Evolutionary conservation across 345 rosid species (phyloP).

Genomic region (Dipteronia sinensis): DNA sequence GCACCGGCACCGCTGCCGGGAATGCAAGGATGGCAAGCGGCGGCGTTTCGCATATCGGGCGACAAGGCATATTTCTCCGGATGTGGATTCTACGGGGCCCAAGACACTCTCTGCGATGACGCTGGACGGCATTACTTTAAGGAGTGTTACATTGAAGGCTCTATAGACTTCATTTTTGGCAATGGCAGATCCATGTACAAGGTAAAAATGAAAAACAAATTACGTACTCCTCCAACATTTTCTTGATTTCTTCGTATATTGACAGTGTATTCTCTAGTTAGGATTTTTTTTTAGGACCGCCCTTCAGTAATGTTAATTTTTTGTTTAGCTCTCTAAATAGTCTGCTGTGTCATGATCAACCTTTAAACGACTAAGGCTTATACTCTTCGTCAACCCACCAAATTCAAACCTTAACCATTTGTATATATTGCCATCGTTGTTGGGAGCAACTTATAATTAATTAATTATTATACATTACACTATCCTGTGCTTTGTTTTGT

Average conservation of each 20-base stretch:
- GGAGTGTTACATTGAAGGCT: constrained; percentile 91
- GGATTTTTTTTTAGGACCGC: too few relatives aligned
- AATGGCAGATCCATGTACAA: constrained; percentile 95
- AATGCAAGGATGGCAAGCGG: constrained; percentile 96
- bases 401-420: too few relatives aligned
- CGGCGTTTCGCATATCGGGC: constrained; percentile 84
- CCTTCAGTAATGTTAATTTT: too few relatives aligned
- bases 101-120: constrained; percentile 91
- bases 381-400: too few relatives aligned
- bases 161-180: constrained; percentile 93
- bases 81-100: constrained; percentile 93
- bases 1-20: constrained; percentile 97
- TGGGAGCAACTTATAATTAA: too few relatives aligned
- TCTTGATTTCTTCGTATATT: neutral
- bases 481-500: neutral
- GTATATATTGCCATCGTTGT: too few relatives aligned
- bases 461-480: too few relatives aligned
- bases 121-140: constrained; percentile 95
- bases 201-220: constrained; percentile 35
- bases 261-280: neutral
- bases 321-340: too few relatives aligned
- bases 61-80: constrained; percentile 91
- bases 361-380: too few relatives aligned
- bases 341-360: too few relatives aligned
- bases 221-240: neutral